Conservation (phyloP, 1,284 basidiomycete species). For the Cryptococcus deneoformans region DNA sequence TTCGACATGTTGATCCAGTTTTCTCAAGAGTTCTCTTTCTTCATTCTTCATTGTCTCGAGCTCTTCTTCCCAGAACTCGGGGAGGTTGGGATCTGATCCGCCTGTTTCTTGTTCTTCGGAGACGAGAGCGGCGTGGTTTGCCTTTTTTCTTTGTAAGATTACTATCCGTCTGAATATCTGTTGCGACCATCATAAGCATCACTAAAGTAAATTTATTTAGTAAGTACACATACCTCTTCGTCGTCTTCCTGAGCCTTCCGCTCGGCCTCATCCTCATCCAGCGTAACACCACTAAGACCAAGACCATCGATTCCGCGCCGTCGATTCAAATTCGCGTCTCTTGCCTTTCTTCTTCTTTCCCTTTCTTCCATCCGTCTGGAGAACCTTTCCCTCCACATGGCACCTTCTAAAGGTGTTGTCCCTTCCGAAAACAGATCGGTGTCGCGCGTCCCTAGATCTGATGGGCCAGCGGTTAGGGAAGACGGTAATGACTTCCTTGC, state of each 20-base stretch:
- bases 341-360: slow-evolving; percentile 23
- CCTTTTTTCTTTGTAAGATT: slow-evolving; percentile 34
- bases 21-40: slow-evolving; percentile 13
- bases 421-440: slow-evolving; percentile 32
- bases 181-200: background rate
- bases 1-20: slow-evolving; percentile 1
- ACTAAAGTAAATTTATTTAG: background rate
- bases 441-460: too few species aligned
- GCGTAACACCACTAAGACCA: background rate
- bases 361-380: slow-evolving; percentile 32
- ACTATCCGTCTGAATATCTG: slow-evolving; percentile 46
- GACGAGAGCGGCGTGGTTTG: slow-evolving; percentile 26
- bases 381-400: slow-evolving; percentile 40
- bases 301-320: slow-evolving; percentile 20
- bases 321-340: slow-evolving; percentile 25
- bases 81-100: slow-evolving; percentile 32
- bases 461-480: too few species aligned
- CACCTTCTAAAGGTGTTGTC: slow-evolving; percentile 35
- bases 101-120: slow-evolving; percentile 36
- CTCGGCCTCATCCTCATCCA: slow-evolving; percentile 30
- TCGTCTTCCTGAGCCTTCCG: slow-evolving; percentile 38
- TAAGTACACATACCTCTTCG: slow-evolving; percentile 35
- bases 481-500: background rate
- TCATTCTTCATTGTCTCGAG: slow-evolving; percentile 16
- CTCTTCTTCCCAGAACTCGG: slow-evolving; percentile 43